Percentiles rank a stretch among this genome's conserved stretches.
Evolutionary conservation across 805 yeast species (phyloP).

Genomic region (Wickerhamomyces sydowiorum): DNA sequence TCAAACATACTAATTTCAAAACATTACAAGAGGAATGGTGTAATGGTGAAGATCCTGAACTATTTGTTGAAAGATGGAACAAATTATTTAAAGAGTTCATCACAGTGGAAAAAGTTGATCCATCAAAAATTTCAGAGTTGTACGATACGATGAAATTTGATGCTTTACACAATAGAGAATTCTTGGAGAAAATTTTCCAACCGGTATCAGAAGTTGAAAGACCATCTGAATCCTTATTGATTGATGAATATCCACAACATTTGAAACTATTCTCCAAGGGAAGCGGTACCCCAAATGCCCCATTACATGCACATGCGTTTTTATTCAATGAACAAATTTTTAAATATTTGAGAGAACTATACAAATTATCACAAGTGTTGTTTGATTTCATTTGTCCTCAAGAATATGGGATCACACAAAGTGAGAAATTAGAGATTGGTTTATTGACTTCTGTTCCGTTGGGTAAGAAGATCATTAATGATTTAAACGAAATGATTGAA

Average conservation of each 20-base stretch:
- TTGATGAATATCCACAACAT: slow-evolving; percentile 24
- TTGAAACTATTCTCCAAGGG: slow-evolving; percentile 17
- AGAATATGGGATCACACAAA: slow-evolving; percentile 94
- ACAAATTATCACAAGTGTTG: slow-evolving; percentile 82
- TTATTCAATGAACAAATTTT: slow-evolving; percentile 76
- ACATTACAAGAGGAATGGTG: slow-evolving; percentile 84
- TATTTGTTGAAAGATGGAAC: slow-evolving; percentile 96
- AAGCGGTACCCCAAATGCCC: slow-evolving; percentile 7
- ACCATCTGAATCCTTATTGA: slow-evolving; percentile 21
- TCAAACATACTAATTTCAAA: slow-evolving; percentile 56
- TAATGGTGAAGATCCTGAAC: slow-evolving; percentile 87
- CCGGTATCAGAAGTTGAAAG: slow-evolving; percentile 44
- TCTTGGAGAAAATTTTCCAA: slow-evolving; percentile 75
- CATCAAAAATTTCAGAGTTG: slow-evolving; percentile 91
- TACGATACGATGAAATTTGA: slow-evolving; percentile 99
- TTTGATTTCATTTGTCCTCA: slow-evolving; percentile 98
- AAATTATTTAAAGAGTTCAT: slow-evolving; percentile 89
- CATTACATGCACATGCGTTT: slow-evolving; percentile 8
- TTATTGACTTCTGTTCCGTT: slow-evolving; percentile 88
- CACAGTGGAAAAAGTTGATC: slow-evolving; percentile 93
- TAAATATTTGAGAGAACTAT: slow-evolving; percentile 79
- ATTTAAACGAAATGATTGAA: slow-evolving; percentile 72
- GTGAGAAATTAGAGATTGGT: slow-evolving; percentile 95
- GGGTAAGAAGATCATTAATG: slow-evolving; percentile 79
- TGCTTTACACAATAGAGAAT: slow-evolving; percentile 90